phyloP scores from a whole-genome alignment of 306 rosid species.

The Cajanus cajan region DNA sequence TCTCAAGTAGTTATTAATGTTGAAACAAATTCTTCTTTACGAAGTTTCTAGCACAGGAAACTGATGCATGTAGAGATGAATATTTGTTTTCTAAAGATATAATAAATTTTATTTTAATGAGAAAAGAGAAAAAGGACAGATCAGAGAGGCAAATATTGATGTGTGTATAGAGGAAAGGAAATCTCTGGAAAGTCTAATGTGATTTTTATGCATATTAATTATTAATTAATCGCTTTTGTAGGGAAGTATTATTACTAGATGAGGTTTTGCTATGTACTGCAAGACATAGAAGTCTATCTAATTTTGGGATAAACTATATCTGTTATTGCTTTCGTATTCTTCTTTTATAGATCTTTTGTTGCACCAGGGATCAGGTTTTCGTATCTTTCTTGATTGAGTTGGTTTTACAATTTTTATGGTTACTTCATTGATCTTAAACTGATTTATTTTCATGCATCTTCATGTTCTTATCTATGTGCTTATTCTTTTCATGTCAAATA shows the following conservation, averaged over 20 bases:
- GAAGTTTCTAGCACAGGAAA: not conserved
- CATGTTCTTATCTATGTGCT: not conserved
- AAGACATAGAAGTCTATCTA: not conserved
- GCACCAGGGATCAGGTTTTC: conserved; percentile 9
- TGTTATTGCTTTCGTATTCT: not conserved
- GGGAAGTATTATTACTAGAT: not conserved
- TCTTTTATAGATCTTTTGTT: not conserved
- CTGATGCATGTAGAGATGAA: not conserved
- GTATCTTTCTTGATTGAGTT: not conserved
- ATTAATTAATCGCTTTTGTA: not conserved
- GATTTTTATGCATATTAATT: not conserved
- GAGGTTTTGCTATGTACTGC: not conserved
- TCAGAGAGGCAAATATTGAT: not conserved
- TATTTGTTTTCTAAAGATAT: conserved; percentile 1
- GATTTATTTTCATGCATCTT: not conserved
- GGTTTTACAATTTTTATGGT: not conserved
- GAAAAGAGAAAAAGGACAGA: not conserved
- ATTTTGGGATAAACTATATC: not conserved
- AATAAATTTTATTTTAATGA: not conserved
- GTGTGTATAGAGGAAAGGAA: too few relatives aligned
- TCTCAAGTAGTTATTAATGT: not conserved
- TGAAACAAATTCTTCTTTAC: not conserved
- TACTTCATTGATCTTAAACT: conserved; percentile 16
- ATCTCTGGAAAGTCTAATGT: conserved; percentile 13
- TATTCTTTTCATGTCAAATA: conserved; percentile 5